phyloP scores from a whole-genome alignment of 371 early-diverging fungal genomes.

The Funneliformis caledonium region DNA sequence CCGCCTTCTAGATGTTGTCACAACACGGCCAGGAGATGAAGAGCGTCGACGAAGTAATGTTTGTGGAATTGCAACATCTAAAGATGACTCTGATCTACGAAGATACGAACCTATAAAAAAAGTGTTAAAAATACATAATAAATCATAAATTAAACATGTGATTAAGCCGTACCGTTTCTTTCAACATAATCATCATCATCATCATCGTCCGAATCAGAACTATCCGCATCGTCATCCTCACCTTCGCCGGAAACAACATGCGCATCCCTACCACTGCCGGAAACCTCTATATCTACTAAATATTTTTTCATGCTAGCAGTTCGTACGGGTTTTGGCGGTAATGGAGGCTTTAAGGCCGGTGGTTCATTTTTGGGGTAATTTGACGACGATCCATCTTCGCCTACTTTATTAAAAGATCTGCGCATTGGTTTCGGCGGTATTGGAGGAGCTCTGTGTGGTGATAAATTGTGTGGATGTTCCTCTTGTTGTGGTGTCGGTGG shows the following conservation, averaged over 20 bases:
- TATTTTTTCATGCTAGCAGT: conserved; percentile 33
- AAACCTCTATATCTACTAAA: conserved; percentile 25
- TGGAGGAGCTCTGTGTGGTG: conserved; percentile 19
- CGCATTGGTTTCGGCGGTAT: conserved; percentile 40
- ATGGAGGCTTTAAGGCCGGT: conserved; percentile 30
- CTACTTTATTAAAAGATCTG: conserved; percentile 6
- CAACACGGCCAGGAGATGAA: conserved; percentile 14
- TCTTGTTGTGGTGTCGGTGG: conserved; percentile 37
- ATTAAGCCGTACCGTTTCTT: conserved; percentile 4
- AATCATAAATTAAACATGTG: not conserved
- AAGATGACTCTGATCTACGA: conserved; percentile 28
- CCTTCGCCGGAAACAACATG: conserved; percentile 20
- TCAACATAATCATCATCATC: conserved; percentile 17
- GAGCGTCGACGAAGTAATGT: conserved; percentile 26
- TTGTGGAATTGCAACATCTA: not conserved
- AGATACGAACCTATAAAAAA: conserved; percentile 19
- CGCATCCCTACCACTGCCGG: not conserved
- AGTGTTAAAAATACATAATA: not conserved
- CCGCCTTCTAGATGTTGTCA: not conserved
- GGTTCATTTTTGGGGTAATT: not conserved
- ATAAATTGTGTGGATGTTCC: conserved; percentile 23
- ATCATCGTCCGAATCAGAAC: conserved; percentile 32
- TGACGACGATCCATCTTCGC: conserved; percentile 8
- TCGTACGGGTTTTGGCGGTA: conserved; percentile 39
- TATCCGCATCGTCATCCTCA: conserved; percentile 33